Evolutionary conservation across 768 basidiomycete species (phyloP), one percentile per base, ranked within the genome.

Genomic region (Kwoniella dejecticola): DNA sequence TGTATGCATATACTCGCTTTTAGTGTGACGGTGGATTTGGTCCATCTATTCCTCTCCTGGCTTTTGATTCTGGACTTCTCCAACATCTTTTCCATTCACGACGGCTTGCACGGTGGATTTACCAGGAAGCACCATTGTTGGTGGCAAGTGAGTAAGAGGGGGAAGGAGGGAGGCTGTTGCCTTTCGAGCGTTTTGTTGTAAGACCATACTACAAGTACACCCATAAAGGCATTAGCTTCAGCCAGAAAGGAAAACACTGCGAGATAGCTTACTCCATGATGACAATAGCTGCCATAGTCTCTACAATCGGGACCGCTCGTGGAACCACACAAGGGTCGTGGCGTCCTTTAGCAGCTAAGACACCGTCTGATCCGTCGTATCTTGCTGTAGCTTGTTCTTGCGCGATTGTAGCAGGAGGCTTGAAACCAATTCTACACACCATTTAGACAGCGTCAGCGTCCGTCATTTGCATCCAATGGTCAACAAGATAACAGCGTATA

Each of bases 321-420:
- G 95, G 95, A 4, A 99, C 92, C 45, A 99, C 95, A 77, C 95
- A 97, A 17, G 95, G 93, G 76, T 97, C 95, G 80, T 98, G 95
- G 54, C 96, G 84, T 12, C 96, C 96, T 30, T 91, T 85, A 36
- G 96, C 89, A 12, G 92, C 92, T 54, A 99, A 84, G 38, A 84
- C 84, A 24, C 96, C 96, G 1, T 85, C 82, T 10, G 90, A 89
- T 27, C 96, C 96, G 75, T 96, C 88, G 79, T 99, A 99, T 79
- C 90, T 88, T 11, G 89, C 91, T 24, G 96, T 99, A 48, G 82
- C 78, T 80, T 99, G 96, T 27, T 86, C 82, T 77, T 90, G 92
- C 23, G 92, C 90, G 77, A 99, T 99, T 57, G 96, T 99, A 47
- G 96, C 96, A 57, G 96, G 96, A 17, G 91, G 91, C 81, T 99